phyloP scores from a whole-genome alignment of 805 yeast genomes.

The Candida sphagnicola region DNA sequence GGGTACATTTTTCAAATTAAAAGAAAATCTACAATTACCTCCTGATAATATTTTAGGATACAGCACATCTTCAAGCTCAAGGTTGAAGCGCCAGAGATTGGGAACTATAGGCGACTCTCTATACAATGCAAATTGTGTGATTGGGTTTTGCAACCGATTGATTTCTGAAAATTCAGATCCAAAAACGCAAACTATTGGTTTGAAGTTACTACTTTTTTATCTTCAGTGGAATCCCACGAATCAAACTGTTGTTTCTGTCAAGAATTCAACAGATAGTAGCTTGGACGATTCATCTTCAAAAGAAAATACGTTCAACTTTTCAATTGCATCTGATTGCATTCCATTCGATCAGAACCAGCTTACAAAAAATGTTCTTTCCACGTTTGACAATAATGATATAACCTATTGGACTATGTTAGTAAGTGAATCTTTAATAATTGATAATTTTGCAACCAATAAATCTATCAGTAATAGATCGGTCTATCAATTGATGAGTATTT shows the following conservation, averaged over 20 bases:
- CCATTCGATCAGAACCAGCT: constrained; percentile 8
- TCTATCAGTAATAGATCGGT: not conserved
- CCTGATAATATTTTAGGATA: constrained; percentile 2
- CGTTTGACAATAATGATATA: constrained; percentile 18
- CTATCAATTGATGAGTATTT: constrained; percentile 25
- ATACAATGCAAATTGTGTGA: constrained; percentile 12
- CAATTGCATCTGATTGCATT: constrained; percentile 1
- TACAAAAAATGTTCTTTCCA: constrained; percentile 13
- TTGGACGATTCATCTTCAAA: not conserved
- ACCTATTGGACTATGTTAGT: constrained; percentile 24
- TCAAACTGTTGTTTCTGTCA: not conserved
- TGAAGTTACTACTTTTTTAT: constrained; percentile 16
- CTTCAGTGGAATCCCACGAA: constrained; percentile 9
- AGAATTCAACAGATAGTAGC: not conserved
- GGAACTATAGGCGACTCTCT: constrained; percentile 17
- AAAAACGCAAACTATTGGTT: constrained; percentile 12
- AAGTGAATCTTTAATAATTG: constrained; percentile 12
- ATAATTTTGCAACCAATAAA: not conserved
- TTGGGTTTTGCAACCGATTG: constrained; percentile 23
- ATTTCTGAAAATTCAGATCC: constrained; percentile 11
- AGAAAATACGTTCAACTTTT: not conserved
- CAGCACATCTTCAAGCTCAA: not conserved
- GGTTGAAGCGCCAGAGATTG: constrained; percentile 24
- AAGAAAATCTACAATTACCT: constrained; percentile 5
- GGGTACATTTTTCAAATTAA: constrained; percentile 24